Evolutionary conservation across 805 yeast genomes (phyloP).

Genomic region (Yarrowia sp.): DNA sequence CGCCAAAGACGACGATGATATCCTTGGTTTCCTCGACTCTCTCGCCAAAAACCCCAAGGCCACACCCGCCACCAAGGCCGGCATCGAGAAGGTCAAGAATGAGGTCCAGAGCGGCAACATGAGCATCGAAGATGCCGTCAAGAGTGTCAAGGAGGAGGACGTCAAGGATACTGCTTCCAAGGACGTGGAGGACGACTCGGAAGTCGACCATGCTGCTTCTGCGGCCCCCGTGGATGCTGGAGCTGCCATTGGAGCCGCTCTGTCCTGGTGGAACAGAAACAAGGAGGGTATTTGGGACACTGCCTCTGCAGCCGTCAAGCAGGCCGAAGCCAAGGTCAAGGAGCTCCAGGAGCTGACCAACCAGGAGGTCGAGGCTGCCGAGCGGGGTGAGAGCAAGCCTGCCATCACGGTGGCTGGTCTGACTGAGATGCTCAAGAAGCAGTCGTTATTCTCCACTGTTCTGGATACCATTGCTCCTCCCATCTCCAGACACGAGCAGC

Average conservation of each 20-base stretch:
- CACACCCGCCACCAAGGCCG: constrained; percentile 21
- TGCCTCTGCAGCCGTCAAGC: constrained; percentile 52
- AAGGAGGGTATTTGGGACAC: constrained; percentile 54
- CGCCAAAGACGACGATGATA: constrained; percentile 50
- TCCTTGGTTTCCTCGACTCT: constrained; percentile 54
- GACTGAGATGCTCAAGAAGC: constrained; percentile 43
- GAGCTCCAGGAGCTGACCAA: constrained; percentile 48
- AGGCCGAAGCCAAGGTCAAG: constrained; percentile 53
- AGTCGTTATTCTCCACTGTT: constrained; percentile 51
- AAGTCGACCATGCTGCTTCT: constrained; percentile 9
- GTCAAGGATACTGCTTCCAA: neutral
- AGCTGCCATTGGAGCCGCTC: constrained; percentile 49
- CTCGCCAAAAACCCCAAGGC: constrained; percentile 47
- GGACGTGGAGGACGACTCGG: constrained; percentile 1
- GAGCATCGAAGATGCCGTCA: constrained; percentile 25
- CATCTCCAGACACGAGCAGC: constrained; percentile 54
- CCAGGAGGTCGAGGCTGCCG: constrained; percentile 46
- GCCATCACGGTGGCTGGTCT: constrained; percentile 42
- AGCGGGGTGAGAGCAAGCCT: constrained; percentile 35
- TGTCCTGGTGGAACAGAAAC: constrained; percentile 52
- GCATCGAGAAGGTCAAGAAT: constrained; percentile 24
- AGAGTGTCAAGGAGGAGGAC: constrained; percentile 23
- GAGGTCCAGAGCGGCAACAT: constrained; percentile 36
- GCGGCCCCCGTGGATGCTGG: constrained; percentile 20
- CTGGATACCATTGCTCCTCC: constrained; percentile 56